Conservation (phyloP, 106 monocot genomes). For the Dendrobium huoshanense region DNA sequence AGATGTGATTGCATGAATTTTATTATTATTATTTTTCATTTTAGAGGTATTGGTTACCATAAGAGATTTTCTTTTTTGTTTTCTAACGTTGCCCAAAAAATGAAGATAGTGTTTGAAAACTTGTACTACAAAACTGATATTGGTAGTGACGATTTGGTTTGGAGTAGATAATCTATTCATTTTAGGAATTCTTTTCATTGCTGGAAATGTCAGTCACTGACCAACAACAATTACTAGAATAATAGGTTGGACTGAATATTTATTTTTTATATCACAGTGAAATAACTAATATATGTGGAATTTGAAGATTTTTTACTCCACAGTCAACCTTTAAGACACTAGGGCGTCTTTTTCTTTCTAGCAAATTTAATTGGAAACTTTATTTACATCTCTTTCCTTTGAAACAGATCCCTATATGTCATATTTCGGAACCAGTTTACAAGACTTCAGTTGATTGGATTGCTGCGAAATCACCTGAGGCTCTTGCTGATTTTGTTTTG, state of each 20-base stretch:
- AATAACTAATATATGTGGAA: background rate
- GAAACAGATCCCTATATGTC: conserved; percentile 61
- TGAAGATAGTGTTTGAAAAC: background rate
- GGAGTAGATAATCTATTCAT: background rate
- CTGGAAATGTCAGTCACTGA: background rate
- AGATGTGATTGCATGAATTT: too few species aligned
- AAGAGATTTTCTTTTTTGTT: too few species aligned
- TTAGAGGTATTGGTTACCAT: too few species aligned
- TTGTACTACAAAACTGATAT: background rate
- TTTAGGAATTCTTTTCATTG: background rate
- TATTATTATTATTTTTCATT: too few species aligned
- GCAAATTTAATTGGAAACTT: background rate
- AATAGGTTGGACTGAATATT: background rate
- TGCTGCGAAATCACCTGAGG: conserved; percentile 43
- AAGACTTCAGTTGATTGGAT: conserved; percentile 80
- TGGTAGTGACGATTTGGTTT: background rate
- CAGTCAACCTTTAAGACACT: background rate
- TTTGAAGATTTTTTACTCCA: background rate
- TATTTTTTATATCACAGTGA: background rate
- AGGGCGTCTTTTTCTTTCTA: background rate
- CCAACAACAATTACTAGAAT: background rate
- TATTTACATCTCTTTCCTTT: background rate
- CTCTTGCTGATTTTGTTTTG: conserved; percentile 60
- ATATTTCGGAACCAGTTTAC: conserved; percentile 65
- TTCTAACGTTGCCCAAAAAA: background rate